Evolutionary conservation across 140 eudicot genomes (phyloP).

Genomic region (Anethum foeniculum): DNA sequence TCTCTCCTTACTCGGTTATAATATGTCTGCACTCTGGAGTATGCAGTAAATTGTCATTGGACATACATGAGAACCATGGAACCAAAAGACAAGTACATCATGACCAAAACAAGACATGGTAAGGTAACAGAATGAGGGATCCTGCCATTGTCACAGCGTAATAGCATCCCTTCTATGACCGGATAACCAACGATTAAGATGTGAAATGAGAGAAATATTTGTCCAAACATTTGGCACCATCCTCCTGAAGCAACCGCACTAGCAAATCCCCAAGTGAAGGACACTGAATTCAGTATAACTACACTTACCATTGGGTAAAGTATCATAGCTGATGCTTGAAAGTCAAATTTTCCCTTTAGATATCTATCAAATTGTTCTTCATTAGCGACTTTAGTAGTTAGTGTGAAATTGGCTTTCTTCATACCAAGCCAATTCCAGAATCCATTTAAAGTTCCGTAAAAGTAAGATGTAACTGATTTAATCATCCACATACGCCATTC

Average conservation of each 20-base stretch:
- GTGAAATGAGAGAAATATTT: slow-evolving; percentile 26
- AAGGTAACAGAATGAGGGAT: slow-evolving; percentile 16
- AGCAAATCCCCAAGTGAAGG: slow-evolving; percentile 22
- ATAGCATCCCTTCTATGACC: slow-evolving; percentile 38
- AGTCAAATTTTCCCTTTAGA: slow-evolving; percentile 33
- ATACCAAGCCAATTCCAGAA: neutral
- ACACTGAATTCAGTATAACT: slow-evolving; percentile 19
- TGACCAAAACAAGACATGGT: slow-evolving; percentile 15
- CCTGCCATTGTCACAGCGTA: slow-evolving; percentile 37
- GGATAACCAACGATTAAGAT: slow-evolving; percentile 18
- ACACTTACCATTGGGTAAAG: slow-evolving; percentile 29
- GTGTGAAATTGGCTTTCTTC: slow-evolving; percentile 5
- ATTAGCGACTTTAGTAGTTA: slow-evolving; percentile 29
- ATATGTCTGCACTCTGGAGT: neutral
- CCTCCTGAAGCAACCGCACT: slow-evolving; percentile 1
- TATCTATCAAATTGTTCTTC: slow-evolving; percentile 17
- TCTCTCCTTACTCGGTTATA: neutral
- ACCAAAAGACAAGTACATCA: slow-evolving; percentile 4
- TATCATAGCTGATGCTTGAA: slow-evolving; percentile 26
- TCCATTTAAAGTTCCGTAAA: slow-evolving; percentile 7
- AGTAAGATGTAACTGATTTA: neutral
- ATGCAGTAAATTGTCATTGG: neutral
- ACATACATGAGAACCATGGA: slow-evolving; percentile 1
- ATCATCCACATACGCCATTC: slow-evolving; percentile 16
- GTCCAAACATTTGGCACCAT: slow-evolving; percentile 22